A percentile compares a stretch with the other conserved stretches of the same genome.
Conservation (phyloP, 331 rosid genomes). For the Cydonia oblonga region DNA sequence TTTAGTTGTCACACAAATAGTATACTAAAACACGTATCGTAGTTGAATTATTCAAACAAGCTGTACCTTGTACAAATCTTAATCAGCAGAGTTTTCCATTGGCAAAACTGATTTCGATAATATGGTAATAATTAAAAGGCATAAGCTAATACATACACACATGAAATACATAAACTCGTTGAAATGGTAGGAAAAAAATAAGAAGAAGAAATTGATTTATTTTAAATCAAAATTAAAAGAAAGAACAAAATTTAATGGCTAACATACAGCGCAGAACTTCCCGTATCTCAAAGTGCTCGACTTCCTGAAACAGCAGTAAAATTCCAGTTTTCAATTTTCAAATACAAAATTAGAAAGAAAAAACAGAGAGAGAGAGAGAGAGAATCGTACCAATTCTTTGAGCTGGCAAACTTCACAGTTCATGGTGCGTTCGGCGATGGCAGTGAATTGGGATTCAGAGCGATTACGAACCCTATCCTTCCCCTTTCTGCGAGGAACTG, state of each 20-base stretch:
- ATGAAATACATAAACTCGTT: too few relatives aligned
- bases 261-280: conserved; percentile 85
- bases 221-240: background rate
- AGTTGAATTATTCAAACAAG: background rate
- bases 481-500: background rate
- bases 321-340: background rate
- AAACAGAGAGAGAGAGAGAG: background rate
- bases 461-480: conserved; percentile 23
- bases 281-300: conserved; percentile 81
- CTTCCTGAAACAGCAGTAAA: conserved; percentile 37
- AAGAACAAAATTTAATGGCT: background rate
- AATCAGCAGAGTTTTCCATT: background rate
- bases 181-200: background rate
- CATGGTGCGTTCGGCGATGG: conserved; percentile 26
- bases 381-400: conserved; percentile 57
- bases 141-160: background rate
- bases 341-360: background rate
- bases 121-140: too few relatives aligned
- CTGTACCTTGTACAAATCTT: background rate
- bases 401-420: conserved; percentile 96
- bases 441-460: background rate
- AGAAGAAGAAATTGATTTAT: background rate
- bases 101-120: too few relatives aligned
- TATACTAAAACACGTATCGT: background rate
- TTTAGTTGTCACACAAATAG: too few relatives aligned